Conservation (phyloP, 2,329 filamentous ascomycete genomes). For the Penicillium thymicola region DNA sequence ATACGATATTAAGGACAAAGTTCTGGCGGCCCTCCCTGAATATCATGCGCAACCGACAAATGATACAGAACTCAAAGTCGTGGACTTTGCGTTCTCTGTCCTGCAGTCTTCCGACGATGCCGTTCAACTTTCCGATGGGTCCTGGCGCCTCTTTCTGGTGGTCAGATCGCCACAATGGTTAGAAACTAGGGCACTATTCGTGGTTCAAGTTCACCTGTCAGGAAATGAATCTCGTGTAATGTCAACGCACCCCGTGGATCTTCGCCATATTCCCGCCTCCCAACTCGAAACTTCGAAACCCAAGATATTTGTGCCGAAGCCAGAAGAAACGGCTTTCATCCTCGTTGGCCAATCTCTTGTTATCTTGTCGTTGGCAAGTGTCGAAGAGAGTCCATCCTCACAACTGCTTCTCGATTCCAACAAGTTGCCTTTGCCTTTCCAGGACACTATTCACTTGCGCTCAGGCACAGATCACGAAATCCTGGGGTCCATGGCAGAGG, state of each 20-base stretch:
- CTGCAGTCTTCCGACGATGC: constrained; percentile 32
- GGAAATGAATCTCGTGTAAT: constrained; percentile 55
- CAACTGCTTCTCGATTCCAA: constrained; percentile 70
- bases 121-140: constrained; percentile 47
- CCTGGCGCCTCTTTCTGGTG: constrained; percentile 58
- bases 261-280: constrained; percentile 55
- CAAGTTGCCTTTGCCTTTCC: constrained; percentile 65
- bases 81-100: constrained; percentile 70
- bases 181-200: constrained; percentile 60
- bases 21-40: constrained; percentile 61
- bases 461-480: constrained; percentile 49
- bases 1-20: constrained; percentile 63
- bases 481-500: constrained; percentile 50
- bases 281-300: constrained; percentile 49
- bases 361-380: constrained; percentile 67
- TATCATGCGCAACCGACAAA: constrained; percentile 52
- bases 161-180: constrained; percentile 54
- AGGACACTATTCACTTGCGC: constrained; percentile 81
- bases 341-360: constrained; percentile 76
- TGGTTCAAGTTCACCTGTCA: constrained; percentile 68
- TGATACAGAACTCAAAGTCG: constrained; percentile 63
- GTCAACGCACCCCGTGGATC: constrained; percentile 65
- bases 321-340: constrained; percentile 75
- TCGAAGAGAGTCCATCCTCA: constrained; percentile 68
- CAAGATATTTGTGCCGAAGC: constrained; percentile 71